Base-by-base conservation (phyloP, 2,329 filamentous ascomycete genomes). In the Fusarium tricinctum region DNA sequence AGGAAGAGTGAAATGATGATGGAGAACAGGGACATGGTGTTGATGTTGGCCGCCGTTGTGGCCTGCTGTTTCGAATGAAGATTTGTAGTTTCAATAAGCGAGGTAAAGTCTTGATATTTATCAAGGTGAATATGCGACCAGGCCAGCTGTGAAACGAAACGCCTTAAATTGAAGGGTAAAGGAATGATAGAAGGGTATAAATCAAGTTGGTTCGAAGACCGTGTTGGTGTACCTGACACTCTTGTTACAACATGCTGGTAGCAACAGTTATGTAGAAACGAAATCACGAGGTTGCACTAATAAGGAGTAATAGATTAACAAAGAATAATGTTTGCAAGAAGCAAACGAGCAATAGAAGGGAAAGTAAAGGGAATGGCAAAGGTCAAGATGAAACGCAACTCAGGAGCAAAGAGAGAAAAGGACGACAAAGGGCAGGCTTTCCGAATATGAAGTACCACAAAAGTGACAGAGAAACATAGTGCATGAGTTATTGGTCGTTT, bases 111-210 rank as follows among this genome's bases (percentile, higher is more conserved):
- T 43, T 23, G 30, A 43, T 43, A 20, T 28, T 38, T 61, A 39
- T 39, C 35, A 42, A 54, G 40, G 42, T 57, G 35, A n/a, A 54
- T 52, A 12, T n/a, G 48, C 61, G 57, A 59, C 54, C 67, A 71
- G 69, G 45, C 69, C 67, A 50, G 60, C 67, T 69, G 44, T 69
- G 70, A 58, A 63, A 70, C 67, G 70, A 61, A 63, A 70, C 67
- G 50, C 32, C 40, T 67, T 46, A 22, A 38, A 22, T 44, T 47
- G 38, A 20, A 44, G 32, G 22, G 43, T 43, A 42, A 62, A 52
- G 19, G 26, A 63, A 57, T 20, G 23, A 49, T 33, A 44, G 14
- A 42, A 49, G 13, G 20, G 28, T 53, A 23, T n/a, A 23, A 52
- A 57, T 47, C n/a, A 19, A 46, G 19, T 33, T n/a, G 14, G 42